Evolutionary conservation across 345 rosid species (phyloP), one percentile per base, ranked within the genome.

Genomic region (rapeseed (Brassica napus)): DNA sequence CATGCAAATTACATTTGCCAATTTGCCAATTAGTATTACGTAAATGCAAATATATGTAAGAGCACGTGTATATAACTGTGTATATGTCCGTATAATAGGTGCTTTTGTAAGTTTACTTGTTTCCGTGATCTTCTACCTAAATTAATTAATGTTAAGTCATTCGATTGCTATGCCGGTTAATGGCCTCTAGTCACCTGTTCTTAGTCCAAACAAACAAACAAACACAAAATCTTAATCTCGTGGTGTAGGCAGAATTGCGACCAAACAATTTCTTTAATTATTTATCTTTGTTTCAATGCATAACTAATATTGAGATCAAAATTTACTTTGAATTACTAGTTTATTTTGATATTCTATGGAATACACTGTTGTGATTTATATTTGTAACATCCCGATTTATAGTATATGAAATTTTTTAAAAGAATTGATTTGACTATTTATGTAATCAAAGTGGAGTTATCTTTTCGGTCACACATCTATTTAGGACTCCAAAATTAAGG

Each of bases 1-100:
- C 82, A 79, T 73, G 82, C 77, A 72, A 44, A 73, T 72, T 66
- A 72, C 73, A 67, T 42, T 73, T 73, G 66, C 54, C 57, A 52
- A 67, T 42, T 73, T 73, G 66, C 54, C 57, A 52, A 52, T 52
- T 52, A 21, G 42, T 64, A 18, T 78, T 35, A 78, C 70, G 75
- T 70, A 63, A 34, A 35, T 70, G 39, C 68, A 70, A 49, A 62
- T 21, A 47, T 31, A 49, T 77, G 70, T 52, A 47, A 70, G 14
- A 52, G 39, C 76, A 70, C 82, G 62, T 78, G 67, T 71, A 39
- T 71, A 61, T 76, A 76, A 23, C 69, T 49, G 55, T 14, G 55
- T 49, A 49, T 49, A 49, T 14, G 55, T 49, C 31, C 68, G 10
- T 21, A 18, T 47, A 70, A 62, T 70, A 62, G 39, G 39, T 79